phyloP scores from a whole-genome alignment of 345 rosid genomes.

The Salix suchowensis region DNA sequence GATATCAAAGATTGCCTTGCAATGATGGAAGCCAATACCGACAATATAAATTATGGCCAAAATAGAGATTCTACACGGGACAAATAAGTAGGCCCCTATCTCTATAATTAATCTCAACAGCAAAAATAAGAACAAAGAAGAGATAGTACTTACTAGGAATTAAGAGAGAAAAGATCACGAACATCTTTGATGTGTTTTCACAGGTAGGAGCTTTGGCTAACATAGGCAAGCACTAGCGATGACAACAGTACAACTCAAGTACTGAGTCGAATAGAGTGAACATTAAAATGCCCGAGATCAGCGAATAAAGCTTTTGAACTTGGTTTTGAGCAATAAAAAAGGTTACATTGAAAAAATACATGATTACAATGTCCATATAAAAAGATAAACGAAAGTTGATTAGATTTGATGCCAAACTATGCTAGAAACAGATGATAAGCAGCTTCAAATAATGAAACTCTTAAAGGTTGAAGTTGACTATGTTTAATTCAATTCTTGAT shows the following conservation, averaged over 20 bases:
- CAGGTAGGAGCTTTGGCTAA: slow-evolving; percentile 37
- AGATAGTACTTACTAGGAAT: slow-evolving; percentile 18
- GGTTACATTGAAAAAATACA: too few species aligned
- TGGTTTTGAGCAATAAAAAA: neutral
- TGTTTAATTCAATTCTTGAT: too few species aligned
- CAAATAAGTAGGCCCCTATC: neutral
- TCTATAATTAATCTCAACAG: too few species aligned
- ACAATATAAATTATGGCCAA: slow-evolving; percentile 1
- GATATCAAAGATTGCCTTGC: slow-evolving; percentile 2
- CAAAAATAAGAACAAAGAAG: neutral
- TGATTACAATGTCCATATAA: too few species aligned
- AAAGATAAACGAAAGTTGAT: too few species aligned
- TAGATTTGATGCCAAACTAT: too few species aligned
- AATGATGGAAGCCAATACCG: neutral
- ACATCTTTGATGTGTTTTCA: slow-evolving; percentile 11
- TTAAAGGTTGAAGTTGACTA: too few species aligned
- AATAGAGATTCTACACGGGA: neutral
- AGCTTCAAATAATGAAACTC: too few species aligned
- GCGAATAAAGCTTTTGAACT: slow-evolving; percentile 54
- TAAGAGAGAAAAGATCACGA: slow-evolving; percentile 19
- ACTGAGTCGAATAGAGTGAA: slow-evolving; percentile 42
- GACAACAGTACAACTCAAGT: slow-evolving; percentile 37
- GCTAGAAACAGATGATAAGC: too few species aligned
- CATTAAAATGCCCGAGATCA: slow-evolving; percentile 52
- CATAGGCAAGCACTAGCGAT: slow-evolving; percentile 36